These are phyloP conservation scores for Annulohypoxylon truncatum DNA, from an alignment of 2,329 filamentous ascomycete species.

Conservation along the genomic window DNA sequence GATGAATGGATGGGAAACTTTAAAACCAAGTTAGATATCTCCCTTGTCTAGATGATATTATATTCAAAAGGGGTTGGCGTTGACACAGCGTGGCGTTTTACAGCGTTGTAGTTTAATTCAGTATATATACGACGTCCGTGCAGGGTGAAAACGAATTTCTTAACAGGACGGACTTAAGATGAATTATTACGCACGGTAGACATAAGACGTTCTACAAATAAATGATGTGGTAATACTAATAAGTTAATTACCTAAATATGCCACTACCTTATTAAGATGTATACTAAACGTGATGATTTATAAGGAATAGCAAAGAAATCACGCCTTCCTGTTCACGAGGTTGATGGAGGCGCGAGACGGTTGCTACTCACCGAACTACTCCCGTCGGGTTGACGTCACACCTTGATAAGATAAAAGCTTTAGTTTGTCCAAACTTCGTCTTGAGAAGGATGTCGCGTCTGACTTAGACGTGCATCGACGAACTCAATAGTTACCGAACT, in stretches of 20 bases:
- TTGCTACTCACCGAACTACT: constrained; percentile 12
- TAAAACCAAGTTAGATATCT: constrained; percentile 59
- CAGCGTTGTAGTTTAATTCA: constrained; percentile 8
- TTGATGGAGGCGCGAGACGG: background rate
- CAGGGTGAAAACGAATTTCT: background rate
- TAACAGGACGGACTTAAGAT: background rate
- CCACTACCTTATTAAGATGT: too few species aligned
- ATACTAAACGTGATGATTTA: background rate
- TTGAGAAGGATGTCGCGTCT: constrained; percentile 20
- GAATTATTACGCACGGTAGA: background rate
- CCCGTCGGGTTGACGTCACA: constrained; percentile 28
- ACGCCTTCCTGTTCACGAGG: constrained; percentile 7
- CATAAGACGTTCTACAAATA: background rate
- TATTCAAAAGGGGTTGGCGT: constrained; percentile 18
- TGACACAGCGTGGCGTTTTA: constrained; percentile 33
- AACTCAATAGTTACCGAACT: background rate
- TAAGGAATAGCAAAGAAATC: background rate
- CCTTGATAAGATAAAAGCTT: constrained; percentile 38
- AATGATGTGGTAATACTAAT: background rate
- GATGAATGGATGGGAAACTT: constrained; percentile 66
- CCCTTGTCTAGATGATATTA: background rate
- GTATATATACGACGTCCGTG: constrained; percentile 1
- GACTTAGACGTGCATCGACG: constrained; percentile 7
- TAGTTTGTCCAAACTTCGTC: too few species aligned
- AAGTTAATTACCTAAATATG: too few species aligned